Conservation (phyloP, 306 rosid genomes). For the Fragaria iinumae region DNA sequence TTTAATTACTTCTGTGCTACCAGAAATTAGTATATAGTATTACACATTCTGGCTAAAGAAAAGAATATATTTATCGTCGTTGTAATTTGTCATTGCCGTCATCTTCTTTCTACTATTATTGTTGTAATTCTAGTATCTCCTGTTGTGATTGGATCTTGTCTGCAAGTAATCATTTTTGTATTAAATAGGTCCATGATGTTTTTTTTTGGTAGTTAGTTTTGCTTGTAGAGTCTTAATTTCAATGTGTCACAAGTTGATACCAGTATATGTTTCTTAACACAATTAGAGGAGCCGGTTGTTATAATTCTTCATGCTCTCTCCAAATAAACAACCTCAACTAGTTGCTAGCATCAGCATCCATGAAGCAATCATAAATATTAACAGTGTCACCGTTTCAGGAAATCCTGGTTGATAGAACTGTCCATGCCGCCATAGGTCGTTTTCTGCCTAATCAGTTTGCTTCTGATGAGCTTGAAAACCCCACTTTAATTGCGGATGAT, state of each 20-base stretch:
- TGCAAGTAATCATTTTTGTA: neutral
- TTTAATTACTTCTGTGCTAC: neutral
- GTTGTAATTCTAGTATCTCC: neutral
- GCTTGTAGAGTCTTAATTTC: neutral
- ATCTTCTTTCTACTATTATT: neutral
- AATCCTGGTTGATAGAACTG: constrained; percentile 90
- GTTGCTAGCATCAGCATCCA: constrained; percentile 6
- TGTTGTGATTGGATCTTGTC: neutral
- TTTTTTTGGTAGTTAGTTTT: neutral
- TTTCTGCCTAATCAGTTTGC: constrained; percentile 50
- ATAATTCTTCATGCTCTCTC: neutral
- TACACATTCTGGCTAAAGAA: neutral
- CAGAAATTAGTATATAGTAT: neutral
- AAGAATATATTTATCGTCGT: neutral
- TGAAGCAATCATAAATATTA: neutral
- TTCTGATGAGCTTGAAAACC: constrained; percentile 45
- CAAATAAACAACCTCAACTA: neutral
- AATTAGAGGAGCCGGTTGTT: neutral
- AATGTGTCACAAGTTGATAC: neutral
- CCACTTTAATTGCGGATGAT: constrained; percentile 65
- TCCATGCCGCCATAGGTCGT: constrained; percentile 80
- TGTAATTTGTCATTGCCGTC: neutral
- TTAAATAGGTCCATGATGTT: neutral
- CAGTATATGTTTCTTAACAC: neutral
- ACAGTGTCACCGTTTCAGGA: constrained; percentile 49